Base-by-base conservation (phyloP, 1,284 basidiomycete species). In the Fistulinella cinereoalba region DNA sequence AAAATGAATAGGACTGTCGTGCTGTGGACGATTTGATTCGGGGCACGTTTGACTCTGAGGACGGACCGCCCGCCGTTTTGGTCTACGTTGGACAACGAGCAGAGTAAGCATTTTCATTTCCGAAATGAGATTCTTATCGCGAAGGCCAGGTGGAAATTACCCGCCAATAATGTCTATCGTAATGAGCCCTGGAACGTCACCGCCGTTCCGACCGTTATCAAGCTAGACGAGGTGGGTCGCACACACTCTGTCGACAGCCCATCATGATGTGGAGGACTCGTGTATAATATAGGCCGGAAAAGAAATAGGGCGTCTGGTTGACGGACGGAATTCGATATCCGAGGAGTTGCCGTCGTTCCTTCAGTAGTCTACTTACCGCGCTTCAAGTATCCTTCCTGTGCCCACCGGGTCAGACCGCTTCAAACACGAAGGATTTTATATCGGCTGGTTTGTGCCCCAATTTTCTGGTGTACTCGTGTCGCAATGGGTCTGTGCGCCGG, bases 151-250 rank as follows among this genome's bases (percentile, higher is more conserved):
- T 91, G 88, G 88, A 87, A 79, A 62, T 62, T 71, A 2, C 67
- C 75, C 7, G 68, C 74, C 18, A 88, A 89, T 56, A 57, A n/a
- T n/a, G n/a, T 73, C 4, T 88, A 81, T 58, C 80, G 88, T 48
- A 71, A 71, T 37, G 74, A 74, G 15, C 81, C 80, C 23, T 92
- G 85, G 82, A 76, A 79, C 9, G 65, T 93, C 41, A 62, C 66
- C 24, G 71, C 69, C 25, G 72, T 93, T 19, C 91, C 91, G 13
- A 92, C 90, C 10, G 81, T 93, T 50, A 70, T 92, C 46, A 77
- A 77, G 55, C 47, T 83, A n/a, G 66, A 75, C 58, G 71, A 85
- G 55, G 90, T 89, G 60, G 58, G 86, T 75, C 18, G 13, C 13
- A 29, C 23, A 10, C 44, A 31, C 41, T 46, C 44, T 44, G 13